phyloP scores from a whole-genome alignment of 2,329 filamentous ascomycete genomes.

The Balansia obtecta region DNA sequence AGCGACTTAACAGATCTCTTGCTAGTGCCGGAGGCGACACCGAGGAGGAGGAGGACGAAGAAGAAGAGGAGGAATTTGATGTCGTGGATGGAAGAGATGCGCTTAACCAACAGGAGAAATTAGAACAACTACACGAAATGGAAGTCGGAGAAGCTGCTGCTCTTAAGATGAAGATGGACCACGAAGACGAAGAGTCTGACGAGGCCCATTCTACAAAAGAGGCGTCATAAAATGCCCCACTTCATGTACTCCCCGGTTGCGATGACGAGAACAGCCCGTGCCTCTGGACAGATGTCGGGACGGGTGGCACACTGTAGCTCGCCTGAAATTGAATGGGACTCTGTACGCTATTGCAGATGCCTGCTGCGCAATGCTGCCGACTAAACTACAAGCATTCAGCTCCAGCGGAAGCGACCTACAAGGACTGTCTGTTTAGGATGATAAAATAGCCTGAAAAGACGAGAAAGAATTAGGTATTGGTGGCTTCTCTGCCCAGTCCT shows the following conservation, averaged over 20 bases:
- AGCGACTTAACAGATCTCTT: conserved; percentile 14
- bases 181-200: conserved; percentile 26
- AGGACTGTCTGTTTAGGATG: neutral
- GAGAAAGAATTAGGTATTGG: neutral
- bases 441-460: neutral
- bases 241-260: no score
- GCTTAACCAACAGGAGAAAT: conserved; percentile 34
- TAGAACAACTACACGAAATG: conserved; percentile 44
- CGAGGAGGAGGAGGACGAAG: conserved; percentile 27
- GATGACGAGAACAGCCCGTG: neutral
- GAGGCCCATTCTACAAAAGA: conserved; percentile 12
- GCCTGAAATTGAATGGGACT: neutral
- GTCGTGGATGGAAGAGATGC: conserved; percentile 31
- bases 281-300: neutral
- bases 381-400: neutral
- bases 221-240: conserved; percentile 22
- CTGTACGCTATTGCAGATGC: neutral
- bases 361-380: neutral
- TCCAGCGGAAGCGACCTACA: no score
- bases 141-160: conserved; percentile 46
- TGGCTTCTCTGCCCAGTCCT: neutral
- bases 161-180: conserved; percentile 27
- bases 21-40: conserved; percentile 28
- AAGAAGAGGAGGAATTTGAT: conserved; percentile 30
- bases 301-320: neutral